Evolutionary conservation across 2,329 filamentous ascomycete genomes (phyloP).

Genomic region (Penicillium sp.): DNA sequence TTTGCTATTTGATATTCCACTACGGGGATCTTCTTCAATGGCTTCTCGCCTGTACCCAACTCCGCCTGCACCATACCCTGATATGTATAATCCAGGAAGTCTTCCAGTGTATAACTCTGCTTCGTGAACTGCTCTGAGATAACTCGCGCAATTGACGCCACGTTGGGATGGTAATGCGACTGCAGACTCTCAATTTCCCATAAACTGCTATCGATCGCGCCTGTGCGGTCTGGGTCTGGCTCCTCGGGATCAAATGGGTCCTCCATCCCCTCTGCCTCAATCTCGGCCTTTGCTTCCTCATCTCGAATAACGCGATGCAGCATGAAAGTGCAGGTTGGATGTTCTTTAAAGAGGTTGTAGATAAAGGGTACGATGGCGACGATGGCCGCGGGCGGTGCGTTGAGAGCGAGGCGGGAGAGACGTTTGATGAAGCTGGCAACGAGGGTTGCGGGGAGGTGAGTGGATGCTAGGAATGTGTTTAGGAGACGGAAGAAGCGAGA

Average conservation of each 20-base stretch:
- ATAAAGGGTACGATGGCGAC: conserved; percentile 90
- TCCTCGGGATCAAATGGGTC: conserved; percentile 82
- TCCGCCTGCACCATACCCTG: conserved; percentile 77
- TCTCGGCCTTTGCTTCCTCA: conserved; percentile 59
- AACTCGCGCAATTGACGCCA: conserved; percentile 91
- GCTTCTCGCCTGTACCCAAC: conserved; percentile 66
- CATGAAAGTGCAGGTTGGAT: conserved; percentile 94
- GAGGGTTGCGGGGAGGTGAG: conserved; percentile 86
- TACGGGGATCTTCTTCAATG: conserved; percentile 82
- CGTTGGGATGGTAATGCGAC: conserved; percentile 94
- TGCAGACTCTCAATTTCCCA: conserved; percentile 95
- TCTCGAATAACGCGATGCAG: conserved; percentile 76
- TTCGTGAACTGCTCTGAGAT: conserved; percentile 98
- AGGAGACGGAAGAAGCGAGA: conserved; percentile 91
- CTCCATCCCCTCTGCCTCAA: conserved; percentile 66
- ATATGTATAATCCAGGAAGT: conserved; percentile 96
- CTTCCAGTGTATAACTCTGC: conserved; percentile 90
- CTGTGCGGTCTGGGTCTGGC: conserved; percentile 79
- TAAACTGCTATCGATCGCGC: conserved; percentile 87
- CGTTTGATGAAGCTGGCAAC: conserved; percentile 97
- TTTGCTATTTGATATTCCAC: conserved; percentile 95
- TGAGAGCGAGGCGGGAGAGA: conserved; percentile 81
- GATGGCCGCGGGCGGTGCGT: conserved; percentile 86
- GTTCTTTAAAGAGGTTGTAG: conserved; percentile 90
- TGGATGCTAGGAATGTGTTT: conserved; percentile 87